phyloP scores from a whole-genome alignment of 2,329 filamentous ascomycete species.

The Stemphylium beticola region DNA sequence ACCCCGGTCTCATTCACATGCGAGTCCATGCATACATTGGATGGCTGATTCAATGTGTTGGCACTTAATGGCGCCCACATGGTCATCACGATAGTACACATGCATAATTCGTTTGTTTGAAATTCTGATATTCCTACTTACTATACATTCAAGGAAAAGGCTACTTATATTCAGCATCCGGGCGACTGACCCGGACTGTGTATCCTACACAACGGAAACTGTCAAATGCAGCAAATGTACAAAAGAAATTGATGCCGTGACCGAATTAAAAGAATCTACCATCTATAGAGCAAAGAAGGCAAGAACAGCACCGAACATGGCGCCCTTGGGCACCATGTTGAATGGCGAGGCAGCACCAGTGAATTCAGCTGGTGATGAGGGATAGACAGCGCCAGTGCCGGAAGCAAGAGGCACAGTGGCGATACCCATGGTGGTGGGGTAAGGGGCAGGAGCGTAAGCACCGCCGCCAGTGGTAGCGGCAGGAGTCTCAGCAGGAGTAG shows the following conservation, averaged over 20 bases:
- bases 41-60: neutral
- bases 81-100: no score
- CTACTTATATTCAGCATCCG: neutral
- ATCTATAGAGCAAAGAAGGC: constrained; percentile 45
- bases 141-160: neutral
- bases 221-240: constrained; percentile 2
- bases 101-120: neutral
- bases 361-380: constrained; percentile 37
- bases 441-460: constrained; percentile 28
- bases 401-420: constrained; percentile 23
- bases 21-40: neutral
- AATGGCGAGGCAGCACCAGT: constrained; percentile 43
- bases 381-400: constrained; percentile 30
- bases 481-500: constrained; percentile 38
- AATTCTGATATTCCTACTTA: neutral
- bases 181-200: neutral
- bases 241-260: neutral
- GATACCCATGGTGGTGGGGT: constrained; percentile 31
- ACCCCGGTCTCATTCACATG: constrained; percentile 12
- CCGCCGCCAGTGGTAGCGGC: constrained; percentile 22
- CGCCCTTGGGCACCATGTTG: constrained; percentile 27
- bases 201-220: neutral
- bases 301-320: constrained; percentile 37
- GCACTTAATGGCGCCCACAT: neutral
- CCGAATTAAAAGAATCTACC: neutral